These are phyloP conservation scores for Xylariaceae sp. DNA, from an alignment of 2,329 filamentous ascomycete species.

Conservation along the genomic window DNA sequence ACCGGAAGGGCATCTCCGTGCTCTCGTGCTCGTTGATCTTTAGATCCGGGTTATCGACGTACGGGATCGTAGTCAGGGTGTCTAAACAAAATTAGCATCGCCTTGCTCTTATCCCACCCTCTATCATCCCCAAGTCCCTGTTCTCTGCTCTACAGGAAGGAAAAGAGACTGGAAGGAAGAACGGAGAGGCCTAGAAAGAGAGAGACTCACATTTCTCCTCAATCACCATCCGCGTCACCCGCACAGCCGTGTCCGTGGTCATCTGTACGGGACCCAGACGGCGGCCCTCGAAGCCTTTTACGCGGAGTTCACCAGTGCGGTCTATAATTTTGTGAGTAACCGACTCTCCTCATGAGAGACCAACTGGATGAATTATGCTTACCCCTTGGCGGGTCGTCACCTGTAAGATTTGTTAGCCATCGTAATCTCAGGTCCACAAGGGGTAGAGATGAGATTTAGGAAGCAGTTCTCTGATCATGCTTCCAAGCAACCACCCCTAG, in stretches of 20 bases:
- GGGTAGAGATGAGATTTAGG: background rate
- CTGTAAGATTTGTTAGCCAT: slow-evolving; percentile 39
- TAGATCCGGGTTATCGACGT: slow-evolving; percentile 84
- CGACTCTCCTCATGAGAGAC: background rate
- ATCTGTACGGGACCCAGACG: slow-evolving; percentile 90
- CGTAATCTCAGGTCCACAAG: too few relatives aligned
- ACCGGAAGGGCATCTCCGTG: slow-evolving; percentile 97
- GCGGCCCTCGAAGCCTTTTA: slow-evolving; percentile 85
- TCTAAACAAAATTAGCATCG: background rate
- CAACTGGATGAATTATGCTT: slow-evolving; percentile 28
- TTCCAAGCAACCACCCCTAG: too few relatives aligned
- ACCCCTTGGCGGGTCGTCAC: slow-evolving; percentile 92
- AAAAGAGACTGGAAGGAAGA: too few relatives aligned
- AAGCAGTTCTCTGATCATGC: too few relatives aligned
- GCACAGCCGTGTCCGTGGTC: slow-evolving; percentile 95
- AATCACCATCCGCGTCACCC: slow-evolving; percentile 84
- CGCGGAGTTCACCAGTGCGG: slow-evolving; percentile 88
- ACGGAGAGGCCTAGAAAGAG: too few relatives aligned
- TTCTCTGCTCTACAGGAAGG: too few relatives aligned
- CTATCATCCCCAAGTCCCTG: too few relatives aligned
- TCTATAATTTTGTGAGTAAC: slow-evolving; percentile 50
- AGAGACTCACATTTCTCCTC: slow-evolving; percentile 64
- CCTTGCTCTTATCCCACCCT: too few relatives aligned
- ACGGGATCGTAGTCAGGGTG: slow-evolving; percentile 70
- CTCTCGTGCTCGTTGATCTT: slow-evolving; percentile 87